Evolutionary conservation across 371 early-diverging fungal species (phyloP), one percentile per base, ranked within the genome.

Genomic region (Mortierella sp.): DNA sequence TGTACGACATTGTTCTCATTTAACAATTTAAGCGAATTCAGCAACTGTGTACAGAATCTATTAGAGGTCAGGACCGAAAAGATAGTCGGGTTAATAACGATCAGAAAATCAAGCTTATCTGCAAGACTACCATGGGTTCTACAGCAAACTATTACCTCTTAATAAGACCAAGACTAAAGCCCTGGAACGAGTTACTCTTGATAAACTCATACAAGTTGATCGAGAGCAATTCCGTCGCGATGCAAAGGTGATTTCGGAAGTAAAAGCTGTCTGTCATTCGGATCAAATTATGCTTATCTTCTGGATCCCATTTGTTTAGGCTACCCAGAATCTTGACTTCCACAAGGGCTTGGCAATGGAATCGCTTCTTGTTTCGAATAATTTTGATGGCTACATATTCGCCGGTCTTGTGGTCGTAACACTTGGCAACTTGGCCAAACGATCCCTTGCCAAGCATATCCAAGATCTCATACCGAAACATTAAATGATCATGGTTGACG

Each of bases 161-260:
- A 57, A 98, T 93, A 52, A 96, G 88, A 13, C 90, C 92, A 64
- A 93, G 86, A 75, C 94, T 92, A 50, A 97, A 93, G 0, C 99
- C 99, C 52, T 92, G 89, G 86, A 97, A 99, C 59, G 93, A 90
- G 70, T 96, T 95, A 36, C 92, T 92, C 88, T 98, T 98, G 74
- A 98, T 91, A 84, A 97, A 96, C 78, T 99, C 99, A 87, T 99
- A 99, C 45, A 99, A 84, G 83, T 99, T 99, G 77, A 96, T 93
- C 32, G 94, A 94, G 40, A 99, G 89, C 64, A 97, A 91, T 86
- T 99, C 99, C 72, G 93, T 94, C 1, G 95, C 96, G 50, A 71
- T 65, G 83, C 99, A 99, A 10, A 99, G 83, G 85, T 99, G 99
- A 57, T 92, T 91, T 43, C 97, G 91, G 86, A 97, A 98, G 70